A percentile compares a stretch with the other conserved stretches of the same genome.
Evolutionary conservation across 768 basidiomycete species (phyloP).

Genomic region (Boletus edulis): DNA sequence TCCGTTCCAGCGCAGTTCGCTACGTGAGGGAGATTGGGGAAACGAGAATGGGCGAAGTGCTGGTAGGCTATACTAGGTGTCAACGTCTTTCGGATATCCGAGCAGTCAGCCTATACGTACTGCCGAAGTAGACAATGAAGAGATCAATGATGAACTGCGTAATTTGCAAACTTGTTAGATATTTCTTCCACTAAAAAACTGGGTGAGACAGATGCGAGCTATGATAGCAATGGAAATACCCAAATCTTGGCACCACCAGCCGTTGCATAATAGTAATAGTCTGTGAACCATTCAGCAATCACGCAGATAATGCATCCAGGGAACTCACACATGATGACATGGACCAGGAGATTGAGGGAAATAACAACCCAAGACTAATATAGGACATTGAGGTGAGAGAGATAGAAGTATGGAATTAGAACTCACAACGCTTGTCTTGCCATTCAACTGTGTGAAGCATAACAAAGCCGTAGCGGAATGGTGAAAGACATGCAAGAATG

Average conservation of each 20-base stretch:
- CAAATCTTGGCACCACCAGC: conserved; percentile 96
- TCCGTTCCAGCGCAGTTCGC: conserved; percentile 90
- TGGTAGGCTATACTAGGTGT: conserved; percentile 56
- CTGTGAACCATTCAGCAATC: conserved; percentile 37
- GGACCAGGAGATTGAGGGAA: conserved; percentile 83
- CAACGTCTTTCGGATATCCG: conserved; percentile 3
- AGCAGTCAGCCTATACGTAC: conserved; percentile 47
- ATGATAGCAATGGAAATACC: conserved; percentile 47
- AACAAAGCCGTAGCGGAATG: conserved; percentile 96
- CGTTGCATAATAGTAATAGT: conserved; percentile 99
- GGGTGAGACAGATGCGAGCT: background rate
- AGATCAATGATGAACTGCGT: conserved; percentile 94
- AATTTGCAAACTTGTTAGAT: conserved; percentile 96
- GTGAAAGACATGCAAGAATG: conserved; percentile 98
- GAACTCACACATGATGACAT: conserved; percentile 94
- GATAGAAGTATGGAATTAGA: background rate
- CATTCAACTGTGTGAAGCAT: conserved; percentile 93
- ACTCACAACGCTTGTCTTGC: conserved; percentile 89
- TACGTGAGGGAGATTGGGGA: conserved; percentile 59
- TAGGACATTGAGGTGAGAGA: conserved; percentile 2
- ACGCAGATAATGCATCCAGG: background rate
- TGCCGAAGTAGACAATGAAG: conserved; percentile 89
- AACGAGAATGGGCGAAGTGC: conserved; percentile 71
- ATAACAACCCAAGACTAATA: conserved; percentile 96
- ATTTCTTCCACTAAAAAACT: conserved; percentile 88